Conservation (phyloP, 768 basidiomycete species). For the Tylopilus subfusipes region DNA sequence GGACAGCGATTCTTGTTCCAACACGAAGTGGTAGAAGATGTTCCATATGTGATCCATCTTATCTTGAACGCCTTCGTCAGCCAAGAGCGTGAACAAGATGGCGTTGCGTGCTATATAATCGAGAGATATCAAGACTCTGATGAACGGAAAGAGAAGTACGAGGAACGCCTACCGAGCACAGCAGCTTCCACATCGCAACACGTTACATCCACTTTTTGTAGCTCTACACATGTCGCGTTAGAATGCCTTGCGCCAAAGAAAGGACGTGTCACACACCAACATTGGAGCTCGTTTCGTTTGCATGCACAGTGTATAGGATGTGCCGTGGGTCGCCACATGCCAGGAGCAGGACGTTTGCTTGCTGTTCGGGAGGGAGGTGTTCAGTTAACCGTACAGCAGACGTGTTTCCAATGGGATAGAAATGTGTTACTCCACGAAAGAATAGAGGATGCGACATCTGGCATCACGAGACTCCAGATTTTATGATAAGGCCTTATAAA, state of each 20-base stretch:
- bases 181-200: conserved; percentile 31
- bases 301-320: conserved; percentile 46
- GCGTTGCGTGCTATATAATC: conserved; percentile 27
- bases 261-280: conserved; percentile 7
- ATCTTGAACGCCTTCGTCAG: conserved; percentile 18
- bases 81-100: conserved; percentile 27
- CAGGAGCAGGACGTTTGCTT: conserved; percentile 49
- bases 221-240: conserved; percentile 10
- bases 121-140: not conserved
- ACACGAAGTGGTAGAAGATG: conserved; percentile 29
- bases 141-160: not conserved
- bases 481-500: too few species aligned
- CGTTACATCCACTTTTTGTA: conserved; percentile 27
- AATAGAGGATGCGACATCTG: conserved; percentile 27
- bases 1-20: conserved; percentile 23
- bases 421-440: conserved; percentile 36
- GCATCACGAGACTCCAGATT: too few species aligned
- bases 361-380: conserved; percentile 43
- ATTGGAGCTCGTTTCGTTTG: conserved; percentile 7
- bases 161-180: conserved; percentile 23
- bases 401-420: conserved; percentile 61
- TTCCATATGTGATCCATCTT: conserved; percentile 27
- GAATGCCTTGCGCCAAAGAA: not conserved
- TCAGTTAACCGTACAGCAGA: conserved; percentile 48
- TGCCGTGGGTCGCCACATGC: conserved; percentile 58